Evolutionary conservation across 2,329 filamentous ascomycete genomes (phyloP).

Genomic region (Eurotiales sp.): DNA sequence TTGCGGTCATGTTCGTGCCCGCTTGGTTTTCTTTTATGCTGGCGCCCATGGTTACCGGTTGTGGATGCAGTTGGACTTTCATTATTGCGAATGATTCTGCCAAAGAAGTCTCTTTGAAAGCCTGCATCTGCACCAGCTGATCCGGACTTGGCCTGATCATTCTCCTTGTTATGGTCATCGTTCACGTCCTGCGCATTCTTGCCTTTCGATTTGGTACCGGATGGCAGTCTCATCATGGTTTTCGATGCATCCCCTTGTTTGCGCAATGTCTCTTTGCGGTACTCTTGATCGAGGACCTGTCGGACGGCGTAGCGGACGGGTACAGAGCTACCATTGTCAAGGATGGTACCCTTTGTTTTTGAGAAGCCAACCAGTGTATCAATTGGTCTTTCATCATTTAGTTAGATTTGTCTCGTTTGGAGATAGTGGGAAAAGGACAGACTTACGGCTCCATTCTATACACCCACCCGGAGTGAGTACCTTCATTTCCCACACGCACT

Average conservation of each 20-base stretch:
- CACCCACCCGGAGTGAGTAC: slow-evolving; percentile 65
- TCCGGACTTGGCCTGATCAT: neutral
- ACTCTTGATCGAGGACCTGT: slow-evolving; percentile 89
- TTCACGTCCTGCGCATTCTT: slow-evolving; percentile 28
- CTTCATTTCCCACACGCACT: slow-evolving; percentile 70
- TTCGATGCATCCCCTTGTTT: slow-evolving; percentile 65
- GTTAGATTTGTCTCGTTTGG: slow-evolving; percentile 19
- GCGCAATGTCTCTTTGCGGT: slow-evolving; percentile 66
- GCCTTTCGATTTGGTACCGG: slow-evolving; percentile 21
- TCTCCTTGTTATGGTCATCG: slow-evolving; percentile 17
- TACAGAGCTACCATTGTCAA: slow-evolving; percentile 54
- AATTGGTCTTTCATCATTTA: slow-evolving; percentile 50
- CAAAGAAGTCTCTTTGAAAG: slow-evolving; percentile 81
- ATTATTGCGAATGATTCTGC: slow-evolving; percentile 57
- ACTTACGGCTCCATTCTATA: slow-evolving; percentile 94
- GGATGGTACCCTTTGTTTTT: slow-evolving; percentile 35
- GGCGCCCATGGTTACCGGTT: slow-evolving; percentile 37
- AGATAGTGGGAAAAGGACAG: slow-evolving; percentile 28
- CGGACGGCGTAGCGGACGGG: slow-evolving; percentile 89
- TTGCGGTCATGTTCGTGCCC: slow-evolving; percentile 48
- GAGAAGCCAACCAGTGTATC: slow-evolving; percentile 70
- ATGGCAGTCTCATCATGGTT: slow-evolving; percentile 37
- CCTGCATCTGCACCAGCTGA: slow-evolving; percentile 30
- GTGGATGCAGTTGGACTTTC: slow-evolving; percentile 37
- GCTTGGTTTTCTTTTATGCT: slow-evolving; percentile 30